Evolutionary conservation across 306 rosid species (phyloP).

Genomic region (Cucurbita pepo): DNA sequence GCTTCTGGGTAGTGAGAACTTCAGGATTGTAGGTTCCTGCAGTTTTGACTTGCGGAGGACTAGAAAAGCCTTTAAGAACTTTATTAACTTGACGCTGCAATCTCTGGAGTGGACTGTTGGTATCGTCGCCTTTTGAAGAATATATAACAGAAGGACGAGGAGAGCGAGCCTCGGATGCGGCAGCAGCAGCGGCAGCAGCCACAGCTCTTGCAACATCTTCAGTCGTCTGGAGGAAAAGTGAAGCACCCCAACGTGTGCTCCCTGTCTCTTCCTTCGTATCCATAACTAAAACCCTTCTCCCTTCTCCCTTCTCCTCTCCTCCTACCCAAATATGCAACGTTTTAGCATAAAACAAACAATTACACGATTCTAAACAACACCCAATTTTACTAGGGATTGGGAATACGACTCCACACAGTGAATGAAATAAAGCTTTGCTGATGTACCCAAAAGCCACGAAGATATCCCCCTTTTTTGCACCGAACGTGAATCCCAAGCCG

Average conservation of each 20-base stretch:
- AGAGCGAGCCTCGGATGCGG: conserved; percentile 47
- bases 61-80: conserved; percentile 64
- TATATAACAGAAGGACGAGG: conserved; percentile 67
- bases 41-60: conserved; percentile 41
- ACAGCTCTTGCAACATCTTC: conserved; percentile 83
- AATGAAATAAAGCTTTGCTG: neutral
- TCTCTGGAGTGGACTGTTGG: conserved; percentile 59
- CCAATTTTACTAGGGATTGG: neutral
- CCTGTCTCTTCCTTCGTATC: conserved; percentile 44
- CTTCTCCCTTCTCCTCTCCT: conserved; percentile 15
- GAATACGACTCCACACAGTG: no score
- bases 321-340: conserved; percentile 11
- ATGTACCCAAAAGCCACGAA: neutral
- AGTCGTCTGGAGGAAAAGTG: conserved; percentile 52
- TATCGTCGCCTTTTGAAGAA: conserved; percentile 48
- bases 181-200: conserved; percentile 45
- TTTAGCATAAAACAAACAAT: neutral
- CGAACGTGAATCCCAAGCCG: neutral
- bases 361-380: neutral
- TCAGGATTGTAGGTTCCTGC: conserved; percentile 64
- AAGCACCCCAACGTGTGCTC: conserved; percentile 73
- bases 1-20: conserved; percentile 72
- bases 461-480: neutral
- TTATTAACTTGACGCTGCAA: conserved; percentile 53
- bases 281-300: conserved; percentile 17